Conservation (phyloP, 345 rosid species). For the Eucalyptus albens region DNA sequence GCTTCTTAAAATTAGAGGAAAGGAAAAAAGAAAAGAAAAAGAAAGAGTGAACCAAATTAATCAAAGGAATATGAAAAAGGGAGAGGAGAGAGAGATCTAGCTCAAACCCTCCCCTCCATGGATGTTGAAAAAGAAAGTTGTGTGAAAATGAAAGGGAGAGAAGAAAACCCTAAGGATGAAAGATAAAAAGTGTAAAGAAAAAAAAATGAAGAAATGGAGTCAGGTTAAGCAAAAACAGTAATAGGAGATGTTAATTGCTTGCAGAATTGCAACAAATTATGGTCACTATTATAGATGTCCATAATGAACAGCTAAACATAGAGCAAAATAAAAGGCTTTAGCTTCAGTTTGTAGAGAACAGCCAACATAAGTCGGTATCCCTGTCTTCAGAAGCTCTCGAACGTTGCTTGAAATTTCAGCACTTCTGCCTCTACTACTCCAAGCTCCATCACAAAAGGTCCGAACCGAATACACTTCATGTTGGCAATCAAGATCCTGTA, state of each 20-base stretch:
- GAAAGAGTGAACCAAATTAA: background rate
- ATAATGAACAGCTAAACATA: background rate
- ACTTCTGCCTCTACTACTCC: background rate
- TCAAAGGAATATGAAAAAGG: too few relatives aligned
- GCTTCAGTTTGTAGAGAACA: background rate
- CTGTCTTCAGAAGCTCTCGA: background rate
- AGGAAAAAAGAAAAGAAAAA: rapidly evolving
- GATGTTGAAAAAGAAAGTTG: background rate
- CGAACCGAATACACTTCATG: background rate
- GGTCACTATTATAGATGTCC: background rate
- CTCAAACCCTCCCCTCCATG: background rate
- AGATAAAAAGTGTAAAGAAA: background rate
- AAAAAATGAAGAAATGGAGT: background rate
- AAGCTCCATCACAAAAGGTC: background rate
- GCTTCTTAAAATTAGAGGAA: background rate
- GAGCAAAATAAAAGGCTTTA: background rate
- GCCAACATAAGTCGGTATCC: background rate
- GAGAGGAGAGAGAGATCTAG: background rate
- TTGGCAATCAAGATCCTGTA: background rate
- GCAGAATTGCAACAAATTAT: background rate
- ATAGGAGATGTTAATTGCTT: background rate
- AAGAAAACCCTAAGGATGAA: background rate
- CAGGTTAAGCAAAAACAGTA: background rate
- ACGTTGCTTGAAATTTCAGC: background rate
- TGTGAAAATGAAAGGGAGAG: background rate